Percentiles rank a stretch among this genome's conserved stretches.
Conservation (phyloP, 805 yeast species). For the Ogataea populi-albae region DNA sequence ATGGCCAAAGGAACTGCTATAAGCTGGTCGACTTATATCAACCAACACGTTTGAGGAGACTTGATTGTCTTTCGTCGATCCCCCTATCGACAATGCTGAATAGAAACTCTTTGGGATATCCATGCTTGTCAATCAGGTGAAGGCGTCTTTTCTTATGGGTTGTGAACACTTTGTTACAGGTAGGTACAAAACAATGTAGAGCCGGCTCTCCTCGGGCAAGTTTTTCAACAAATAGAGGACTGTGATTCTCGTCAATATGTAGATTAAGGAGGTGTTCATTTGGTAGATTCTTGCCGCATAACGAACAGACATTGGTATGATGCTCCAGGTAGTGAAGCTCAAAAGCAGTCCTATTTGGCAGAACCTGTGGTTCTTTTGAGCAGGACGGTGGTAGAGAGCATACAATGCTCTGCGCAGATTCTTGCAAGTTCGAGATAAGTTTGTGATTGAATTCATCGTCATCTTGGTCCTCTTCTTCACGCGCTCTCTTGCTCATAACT, state of each 20-base stretch:
- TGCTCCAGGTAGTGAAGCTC: slow-evolving; percentile 26
- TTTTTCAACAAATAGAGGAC: slow-evolving; percentile 41
- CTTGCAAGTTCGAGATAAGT: no score
- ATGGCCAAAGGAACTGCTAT: neutral
- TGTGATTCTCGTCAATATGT: slow-evolving; percentile 53
- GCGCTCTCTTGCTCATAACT: no score
- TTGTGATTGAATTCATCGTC: no score
- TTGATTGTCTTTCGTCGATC: slow-evolving; percentile 17
- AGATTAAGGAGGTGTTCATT: slow-evolving; percentile 39
- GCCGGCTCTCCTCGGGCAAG: slow-evolving; percentile 38
- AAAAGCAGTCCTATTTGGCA: slow-evolving; percentile 10
- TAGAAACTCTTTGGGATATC: slow-evolving; percentile 39
- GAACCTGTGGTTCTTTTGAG: slow-evolving; percentile 10
- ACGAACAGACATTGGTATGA: slow-evolving; percentile 34
- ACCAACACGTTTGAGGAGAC: slow-evolving; percentile 19
- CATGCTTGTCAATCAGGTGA: slow-evolving; percentile 51
- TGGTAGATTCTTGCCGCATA: slow-evolving; percentile 43
- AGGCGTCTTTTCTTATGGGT: slow-evolving; percentile 39
- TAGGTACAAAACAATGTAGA: slow-evolving; percentile 41
- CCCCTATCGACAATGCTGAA: slow-evolving; percentile 32
- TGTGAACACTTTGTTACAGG: slow-evolving; percentile 40
- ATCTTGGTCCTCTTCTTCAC: no score
- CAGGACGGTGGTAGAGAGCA: slow-evolving; percentile 27
- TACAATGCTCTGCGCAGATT: neutral
- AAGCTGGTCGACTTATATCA: neutral